These are phyloP conservation scores for Candida sp. DNA, from an alignment of 1,139 yeast genomes.

Conservation along the genomic window DNA sequence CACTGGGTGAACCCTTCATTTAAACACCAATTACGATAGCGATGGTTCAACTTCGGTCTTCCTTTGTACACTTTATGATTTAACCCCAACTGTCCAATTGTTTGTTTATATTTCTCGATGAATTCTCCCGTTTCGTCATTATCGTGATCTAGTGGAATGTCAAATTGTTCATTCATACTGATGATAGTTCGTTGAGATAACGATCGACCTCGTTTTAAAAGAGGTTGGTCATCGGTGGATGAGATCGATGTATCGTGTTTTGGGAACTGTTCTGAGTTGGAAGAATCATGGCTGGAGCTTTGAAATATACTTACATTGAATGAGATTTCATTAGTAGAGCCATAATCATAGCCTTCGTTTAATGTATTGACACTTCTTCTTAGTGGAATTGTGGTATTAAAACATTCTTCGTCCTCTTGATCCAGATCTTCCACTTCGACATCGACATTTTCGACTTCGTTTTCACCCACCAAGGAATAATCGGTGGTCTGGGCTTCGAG, in stretches of 20 bases:
- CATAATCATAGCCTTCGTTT: neutral
- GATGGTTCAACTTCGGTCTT: slow-evolving; percentile 38
- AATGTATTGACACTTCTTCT: neutral
- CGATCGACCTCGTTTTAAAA: slow-evolving; percentile 3
- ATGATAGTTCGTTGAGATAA: slow-evolving; percentile 11
- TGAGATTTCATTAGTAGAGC: slow-evolving; percentile 1
- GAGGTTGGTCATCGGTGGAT: neutral
- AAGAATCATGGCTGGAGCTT: slow-evolving; percentile 4
- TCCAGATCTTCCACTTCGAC: slow-evolving; percentile 17
- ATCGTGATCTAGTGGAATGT: slow-evolving; percentile 17
- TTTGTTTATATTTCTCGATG: slow-evolving; percentile 21
- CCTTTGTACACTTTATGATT: slow-evolving; percentile 40
- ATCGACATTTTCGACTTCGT: slow-evolving; percentile 26
- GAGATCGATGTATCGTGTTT: neutral
- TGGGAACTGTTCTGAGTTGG: neutral
- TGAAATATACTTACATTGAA: neutral
- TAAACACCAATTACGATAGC: slow-evolving; percentile 46
- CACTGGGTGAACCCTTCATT: slow-evolving; percentile 49
- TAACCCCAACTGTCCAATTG: slow-evolving; percentile 27
- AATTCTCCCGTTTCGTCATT: slow-evolving; percentile 13
- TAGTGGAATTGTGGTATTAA: neutral
- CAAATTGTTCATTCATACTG: slow-evolving; percentile 31
- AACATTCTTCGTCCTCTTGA: slow-evolving; percentile 16
- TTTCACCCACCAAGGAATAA: slow-evolving; percentile 11
- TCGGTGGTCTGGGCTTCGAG: slow-evolving; percentile 9